phyloP scores from a whole-genome alignment of 2,329 filamentous ascomycete species.

The Plectosphaerella sp. region DNA sequence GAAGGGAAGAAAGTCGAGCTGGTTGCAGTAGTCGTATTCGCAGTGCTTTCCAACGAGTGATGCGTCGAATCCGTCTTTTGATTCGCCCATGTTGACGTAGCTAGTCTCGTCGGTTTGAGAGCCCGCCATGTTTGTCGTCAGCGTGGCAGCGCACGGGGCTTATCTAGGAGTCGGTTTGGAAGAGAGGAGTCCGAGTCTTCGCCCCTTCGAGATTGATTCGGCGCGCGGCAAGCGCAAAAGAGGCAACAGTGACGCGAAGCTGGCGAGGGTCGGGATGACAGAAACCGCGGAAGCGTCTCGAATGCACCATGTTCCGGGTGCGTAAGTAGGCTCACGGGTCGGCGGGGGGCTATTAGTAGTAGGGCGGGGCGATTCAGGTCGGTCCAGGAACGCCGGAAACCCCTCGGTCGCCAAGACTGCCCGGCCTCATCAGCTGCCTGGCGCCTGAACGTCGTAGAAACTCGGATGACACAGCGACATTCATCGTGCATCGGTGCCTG shows the following conservation, averaged over 20 bases:
- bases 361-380: no score
- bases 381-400: neutral
- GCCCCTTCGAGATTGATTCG: no score
- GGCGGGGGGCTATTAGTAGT: no score
- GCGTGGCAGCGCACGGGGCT: conserved; percentile 1
- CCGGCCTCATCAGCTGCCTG: no score
- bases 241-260: neutral
- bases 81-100: conserved; percentile 64
- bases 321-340: neutral
- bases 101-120: conserved; percentile 43
- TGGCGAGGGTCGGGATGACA: neutral
- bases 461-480: no score
- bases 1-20: conserved; percentile 95
- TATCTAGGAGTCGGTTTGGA: no score
- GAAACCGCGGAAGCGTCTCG: neutral
- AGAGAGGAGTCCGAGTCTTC: no score
- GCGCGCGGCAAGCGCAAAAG: no score
- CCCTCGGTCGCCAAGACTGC: no score
- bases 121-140: conserved; percentile 42
- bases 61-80: conserved; percentile 59
- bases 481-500: no score
- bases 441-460: no score
- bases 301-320: neutral
- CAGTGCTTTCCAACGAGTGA: conserved; percentile 87
- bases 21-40: conserved; percentile 85